A percentile compares a stretch with the other conserved stretches of the same genome.
Conservation (phyloP, 495 filamentous ascomycete genomes). For the Annulohypoxylon stygium region DNA sequence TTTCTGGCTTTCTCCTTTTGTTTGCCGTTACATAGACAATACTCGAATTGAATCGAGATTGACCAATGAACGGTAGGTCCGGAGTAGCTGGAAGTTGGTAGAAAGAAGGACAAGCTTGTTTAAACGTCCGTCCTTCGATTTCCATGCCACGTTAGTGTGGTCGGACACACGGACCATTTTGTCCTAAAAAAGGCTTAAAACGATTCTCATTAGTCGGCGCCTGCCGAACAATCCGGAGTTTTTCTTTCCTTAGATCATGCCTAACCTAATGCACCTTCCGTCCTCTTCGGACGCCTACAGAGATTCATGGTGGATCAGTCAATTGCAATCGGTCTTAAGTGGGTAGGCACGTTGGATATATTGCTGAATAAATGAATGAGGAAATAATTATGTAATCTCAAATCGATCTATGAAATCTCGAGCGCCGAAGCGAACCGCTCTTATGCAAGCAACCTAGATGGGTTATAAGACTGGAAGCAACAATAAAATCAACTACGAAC, state of each 20-base stretch:
- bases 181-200: background rate
- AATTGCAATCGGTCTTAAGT: background rate
- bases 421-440: constrained; percentile 10
- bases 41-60: constrained; percentile 20
- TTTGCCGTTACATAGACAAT: background rate
- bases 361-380: constrained; percentile 12
- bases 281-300: background rate
- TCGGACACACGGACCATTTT: constrained; percentile 25
- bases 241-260: background rate
- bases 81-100: constrained; percentile 27
- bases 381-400: background rate
- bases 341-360: background rate
- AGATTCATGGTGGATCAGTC: background rate
- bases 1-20: constrained; percentile 4
- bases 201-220: constrained; percentile 27
- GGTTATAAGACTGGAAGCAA: constrained; percentile 5
- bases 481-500: background rate
- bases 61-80: constrained; percentile 14
- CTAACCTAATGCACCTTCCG: background rate
- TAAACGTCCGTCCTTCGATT: constrained; percentile 12
- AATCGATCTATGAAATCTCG: background rate
- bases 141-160: constrained; percentile 6
- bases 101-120: constrained; percentile 25
- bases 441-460: constrained; percentile 22
- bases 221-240: constrained; percentile 38